Conservation (phyloP, 176 grass and related monocot genomes). For the Poa pratensis region DNA sequence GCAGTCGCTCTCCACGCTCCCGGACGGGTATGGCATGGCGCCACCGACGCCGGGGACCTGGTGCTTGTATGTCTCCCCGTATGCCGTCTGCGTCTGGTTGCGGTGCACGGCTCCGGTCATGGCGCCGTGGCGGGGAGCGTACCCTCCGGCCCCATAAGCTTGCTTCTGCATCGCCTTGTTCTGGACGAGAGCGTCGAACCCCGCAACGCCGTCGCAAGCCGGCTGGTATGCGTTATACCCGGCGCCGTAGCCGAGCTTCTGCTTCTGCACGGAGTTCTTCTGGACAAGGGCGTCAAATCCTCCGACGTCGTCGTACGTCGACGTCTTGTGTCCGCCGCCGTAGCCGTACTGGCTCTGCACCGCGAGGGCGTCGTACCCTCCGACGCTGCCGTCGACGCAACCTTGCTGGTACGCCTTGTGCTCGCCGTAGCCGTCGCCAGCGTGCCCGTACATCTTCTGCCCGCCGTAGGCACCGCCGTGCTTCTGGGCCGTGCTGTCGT, state of each 20-base stretch:
- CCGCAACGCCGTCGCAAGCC: neutral
- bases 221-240: neutral
- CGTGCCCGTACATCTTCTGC: neutral
- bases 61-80: neutral
- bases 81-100: neutral
- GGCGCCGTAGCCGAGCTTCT: neutral
- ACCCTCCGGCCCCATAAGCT: neutral
- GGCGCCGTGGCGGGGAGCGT: neutral
- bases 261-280: neutral
- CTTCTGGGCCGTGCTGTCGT: neutral
- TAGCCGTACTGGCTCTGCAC: neutral
- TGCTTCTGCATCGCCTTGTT: neutral
- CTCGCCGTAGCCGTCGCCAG: neutral
- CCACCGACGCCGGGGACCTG: neutral
- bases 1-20: no score
- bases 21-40: neutral
- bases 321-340: neutral
- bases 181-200: conserved; percentile 2
- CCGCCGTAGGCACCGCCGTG: neutral
- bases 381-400: neutral
- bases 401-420: conserved; percentile 18
- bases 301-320: neutral
- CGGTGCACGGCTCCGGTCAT: neutral
- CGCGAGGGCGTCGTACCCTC: neutral
- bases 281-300: neutral